Conservation (phyloP, 768 basidiomycete species). For the Butyriboletus loyo region DNA sequence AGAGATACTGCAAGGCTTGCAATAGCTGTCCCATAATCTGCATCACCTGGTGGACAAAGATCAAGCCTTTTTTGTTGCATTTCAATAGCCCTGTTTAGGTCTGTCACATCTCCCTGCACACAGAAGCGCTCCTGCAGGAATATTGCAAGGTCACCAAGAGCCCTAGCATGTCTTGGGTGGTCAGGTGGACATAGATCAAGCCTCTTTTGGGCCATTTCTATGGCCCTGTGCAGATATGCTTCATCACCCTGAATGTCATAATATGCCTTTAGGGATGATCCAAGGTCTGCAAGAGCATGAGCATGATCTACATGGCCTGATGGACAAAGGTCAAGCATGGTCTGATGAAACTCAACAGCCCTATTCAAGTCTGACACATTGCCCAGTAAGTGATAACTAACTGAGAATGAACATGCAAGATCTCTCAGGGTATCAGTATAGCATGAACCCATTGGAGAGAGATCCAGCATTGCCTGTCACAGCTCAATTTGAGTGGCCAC, state of each 20-base stretch:
- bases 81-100: not conserved
- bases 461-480: not conserved
- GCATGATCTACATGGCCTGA: not conserved
- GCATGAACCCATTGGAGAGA: not conserved
- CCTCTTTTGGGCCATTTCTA: not conserved
- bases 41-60: not conserved
- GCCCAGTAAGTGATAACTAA: not conserved
- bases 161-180: not conserved
- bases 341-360: too few relatives aligned
- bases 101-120: not conserved
- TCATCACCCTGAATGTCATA: not conserved
- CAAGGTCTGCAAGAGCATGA: not conserved
- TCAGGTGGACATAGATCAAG: not conserved
- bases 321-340: not conserved
- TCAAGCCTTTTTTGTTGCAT: not conserved
- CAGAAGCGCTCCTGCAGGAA: not conserved
- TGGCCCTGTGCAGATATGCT: not conserved
- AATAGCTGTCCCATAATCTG: too few relatives aligned
- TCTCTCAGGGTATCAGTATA: accelerated
- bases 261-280: not conserved
- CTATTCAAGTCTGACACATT: too few relatives aligned
- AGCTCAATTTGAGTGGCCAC: not conserved
- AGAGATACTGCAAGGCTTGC: too few relatives aligned
- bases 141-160: not conserved
- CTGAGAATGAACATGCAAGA: not conserved